A percentile compares a stretch with the other conserved stretches of the same genome.
Evolutionary conservation across 345 rosid genomes (phyloP).

Genomic region (Cochlearia excelsa): DNA sequence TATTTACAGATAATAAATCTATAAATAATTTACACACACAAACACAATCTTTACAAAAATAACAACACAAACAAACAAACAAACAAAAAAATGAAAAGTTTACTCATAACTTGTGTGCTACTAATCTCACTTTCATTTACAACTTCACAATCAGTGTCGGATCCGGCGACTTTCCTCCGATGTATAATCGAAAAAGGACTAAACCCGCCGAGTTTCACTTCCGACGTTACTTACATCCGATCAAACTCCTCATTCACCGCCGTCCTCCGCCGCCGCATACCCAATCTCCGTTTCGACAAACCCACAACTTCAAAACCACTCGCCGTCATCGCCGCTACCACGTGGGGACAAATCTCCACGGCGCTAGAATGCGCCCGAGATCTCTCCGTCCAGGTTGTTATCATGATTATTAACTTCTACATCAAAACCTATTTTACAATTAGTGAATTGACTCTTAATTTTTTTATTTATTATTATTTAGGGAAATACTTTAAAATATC

Average conservation of each 20-base stretch:
- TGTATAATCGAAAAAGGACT: slow-evolving; percentile 15
- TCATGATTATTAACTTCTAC: too few relatives aligned
- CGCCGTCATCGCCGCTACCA: slow-evolving; percentile 30
- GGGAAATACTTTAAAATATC: too few relatives aligned
- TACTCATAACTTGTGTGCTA: slow-evolving; percentile 2
- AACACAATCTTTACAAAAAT: too few relatives aligned
- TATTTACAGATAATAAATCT: too few relatives aligned
- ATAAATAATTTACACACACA: too few relatives aligned
- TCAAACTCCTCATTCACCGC: slow-evolving; percentile 34
- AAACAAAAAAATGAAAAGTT: slow-evolving; percentile 3
- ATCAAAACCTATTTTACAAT: too few relatives aligned
- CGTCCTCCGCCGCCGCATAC: slow-evolving; percentile 35
- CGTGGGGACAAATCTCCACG: slow-evolving; percentile 38
- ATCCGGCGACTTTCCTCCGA: slow-evolving; percentile 15
- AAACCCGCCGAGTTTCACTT: slow-evolving; percentile 12
- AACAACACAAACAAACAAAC: too few relatives aligned
- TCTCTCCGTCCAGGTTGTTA: slow-evolving; percentile 19
- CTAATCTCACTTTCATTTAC: slow-evolving; percentile 5
- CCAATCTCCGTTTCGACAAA: slow-evolving; percentile 42
- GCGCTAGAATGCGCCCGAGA: slow-evolving; percentile 34
- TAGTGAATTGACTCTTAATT: too few relatives aligned
- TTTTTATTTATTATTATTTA: too few relatives aligned
- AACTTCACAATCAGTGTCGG: slow-evolving; percentile 23
- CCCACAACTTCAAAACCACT: slow-evolving; percentile 45
- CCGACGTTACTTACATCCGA: slow-evolving; percentile 23